phyloP scores from a whole-genome alignment of 208 protist species.

The Entamoeba dispar region DNA sequence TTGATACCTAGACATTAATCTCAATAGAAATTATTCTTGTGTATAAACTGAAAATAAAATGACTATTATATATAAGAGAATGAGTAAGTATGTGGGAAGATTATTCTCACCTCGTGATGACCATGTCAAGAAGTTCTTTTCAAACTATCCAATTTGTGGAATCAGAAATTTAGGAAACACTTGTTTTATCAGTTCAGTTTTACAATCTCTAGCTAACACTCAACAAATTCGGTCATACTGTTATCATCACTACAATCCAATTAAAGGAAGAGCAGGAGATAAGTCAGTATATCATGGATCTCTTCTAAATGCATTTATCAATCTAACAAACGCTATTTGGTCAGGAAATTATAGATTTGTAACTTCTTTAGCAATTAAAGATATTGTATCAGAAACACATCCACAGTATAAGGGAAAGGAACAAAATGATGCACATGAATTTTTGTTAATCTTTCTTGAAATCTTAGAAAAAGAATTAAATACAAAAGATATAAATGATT shows the following conservation, averaged over 20 bases:
- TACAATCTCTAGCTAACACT: slow-evolving; percentile 71
- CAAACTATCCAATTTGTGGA: not conserved
- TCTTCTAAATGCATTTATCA: not conserved
- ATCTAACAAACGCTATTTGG: not conserved
- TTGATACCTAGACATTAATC: too few relatives aligned
- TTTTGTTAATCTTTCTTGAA: not conserved
- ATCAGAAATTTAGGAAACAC: slow-evolving; percentile 79
- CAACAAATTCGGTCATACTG: not conserved
- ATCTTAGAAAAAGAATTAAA: not conserved
- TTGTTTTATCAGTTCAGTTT: slow-evolving; percentile 77
- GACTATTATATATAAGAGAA: not conserved
- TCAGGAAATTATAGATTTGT: not conserved
- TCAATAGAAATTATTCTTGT: too few relatives aligned
- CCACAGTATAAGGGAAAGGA: not conserved
- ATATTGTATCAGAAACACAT: not conserved
- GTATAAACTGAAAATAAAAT: too few relatives aligned
- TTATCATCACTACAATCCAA: not conserved
- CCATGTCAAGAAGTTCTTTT: not conserved
- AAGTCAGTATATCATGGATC: not conserved
- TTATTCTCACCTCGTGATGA: not conserved
- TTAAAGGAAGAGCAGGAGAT: not conserved
- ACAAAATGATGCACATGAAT: not conserved
- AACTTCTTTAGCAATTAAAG: not conserved
- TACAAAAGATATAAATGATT: not conserved
- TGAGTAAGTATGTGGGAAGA: not conserved